Base-by-base conservation (phyloP, 2,329 filamentous ascomycete species). In the Xylaria sp. region DNA sequence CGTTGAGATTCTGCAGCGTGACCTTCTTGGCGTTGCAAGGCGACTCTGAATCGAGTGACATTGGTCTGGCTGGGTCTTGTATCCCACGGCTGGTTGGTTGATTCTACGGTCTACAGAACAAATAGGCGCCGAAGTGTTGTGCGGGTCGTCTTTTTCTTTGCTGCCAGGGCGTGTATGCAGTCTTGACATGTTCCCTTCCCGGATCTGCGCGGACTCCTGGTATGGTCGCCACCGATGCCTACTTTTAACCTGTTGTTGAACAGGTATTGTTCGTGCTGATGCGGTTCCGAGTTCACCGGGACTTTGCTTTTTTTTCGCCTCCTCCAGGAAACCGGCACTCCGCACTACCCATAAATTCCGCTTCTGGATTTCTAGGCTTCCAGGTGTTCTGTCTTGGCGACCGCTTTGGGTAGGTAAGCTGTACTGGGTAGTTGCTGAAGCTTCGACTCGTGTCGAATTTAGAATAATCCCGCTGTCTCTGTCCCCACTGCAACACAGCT, bases 1-100 rank as follows among this genome's bases (percentile, higher is more conserved):
- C 64, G 64, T 65, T 67, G 67, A 23, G 44, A 65, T 67, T 63
- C 67, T 68, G 69, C 69, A 71, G 69, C 61, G 37, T 42, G 60
- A 64, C 57, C 27, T 51, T 69, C 70, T 69, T 70, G 68, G 68
- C 68, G 63, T 62, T 53, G 48, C 60, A 37, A 50, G 44, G 63
- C 58, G 59, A 48, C 54, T 53, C 51, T n/a, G 54, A 60, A 63
- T 62, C 53, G 65, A 61, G 37, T 67, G 64, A 53, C 47, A 63
- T 48, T 37, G 66, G 50, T 23, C 60, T 69, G 55, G 63, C 60
- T 69, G 55, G 66, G 51, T 32, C 64, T 44, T 65, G 66, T 57
- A 66, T 57, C 47, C 60, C 54, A 32, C 37, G 53, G 44, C 3
- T 42, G 54, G 54, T 53, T 47, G 53, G 44, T 12, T 42, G 54